Base-by-base conservation (phyloP, 805 yeast genomes). In the Candida dajiaensis region DNA sequence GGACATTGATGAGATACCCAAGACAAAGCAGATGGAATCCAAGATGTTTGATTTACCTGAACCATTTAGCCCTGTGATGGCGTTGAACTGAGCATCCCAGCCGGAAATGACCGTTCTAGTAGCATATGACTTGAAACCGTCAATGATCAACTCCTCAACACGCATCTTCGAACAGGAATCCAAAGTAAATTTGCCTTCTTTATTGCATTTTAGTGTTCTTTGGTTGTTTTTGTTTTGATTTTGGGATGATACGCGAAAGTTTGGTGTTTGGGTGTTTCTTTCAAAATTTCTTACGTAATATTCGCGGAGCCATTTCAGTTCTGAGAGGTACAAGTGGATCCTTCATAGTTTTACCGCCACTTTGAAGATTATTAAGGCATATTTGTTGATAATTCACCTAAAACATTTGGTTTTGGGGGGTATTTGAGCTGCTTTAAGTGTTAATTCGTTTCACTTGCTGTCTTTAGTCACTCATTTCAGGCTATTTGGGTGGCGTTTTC, bases 101-200 rank as follows among this genome's bases (percentile, higher is more conserved):
- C 83, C 86, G 2, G 95, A 78, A 28, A 94, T 87, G 26, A 90
- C 97, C 1, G 99, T 94, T 70, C 98, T 83, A 1, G 96, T 85
- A 23, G 98, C 97, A 59, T 94, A 94, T 20, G 97, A 89, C 70
- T 94, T 94, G 78, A 94, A 94, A 40, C 99, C 99, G 67, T 94
- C 99, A 41, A 94, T 83, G 51, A 94, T 90, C 47, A 94, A 77
- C 63, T 95, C 99, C 62, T 92, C 97, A n/a, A 94, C 95, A 52
- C 55, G 60, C 62, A 58, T 58, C 7, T 13, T 19, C 20, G 15
- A 18, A 20, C 36, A 9, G 31, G n/a, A 28, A 3, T 28, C 31
- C 31, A 28, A 6, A 11, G n/a, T 33, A 16, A 33, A 8, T 33
- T 33, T 13, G n/a, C 21, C 29, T 10, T 31, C 9, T 22, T 31